Evolutionary conservation across 345 rosid species (phyloP).

Genomic region (Leavenworthia alabamica): DNA sequence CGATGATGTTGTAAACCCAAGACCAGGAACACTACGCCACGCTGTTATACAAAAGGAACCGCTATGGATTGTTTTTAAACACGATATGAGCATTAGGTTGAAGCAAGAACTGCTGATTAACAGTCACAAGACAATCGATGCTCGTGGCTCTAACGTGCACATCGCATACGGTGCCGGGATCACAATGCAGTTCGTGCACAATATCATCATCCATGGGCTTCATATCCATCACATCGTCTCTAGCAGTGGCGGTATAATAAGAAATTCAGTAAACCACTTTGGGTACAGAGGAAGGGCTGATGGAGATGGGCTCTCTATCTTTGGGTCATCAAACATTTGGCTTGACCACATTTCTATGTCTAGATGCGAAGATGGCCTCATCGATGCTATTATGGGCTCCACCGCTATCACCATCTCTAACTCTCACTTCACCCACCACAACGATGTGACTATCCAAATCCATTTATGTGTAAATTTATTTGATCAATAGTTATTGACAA

Average conservation of each 20-base stretch:
- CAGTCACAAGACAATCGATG: constrained; percentile 75
- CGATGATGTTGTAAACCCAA: constrained; percentile 50
- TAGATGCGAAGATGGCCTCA: constrained; percentile 55
- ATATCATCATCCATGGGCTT: constrained; percentile 67
- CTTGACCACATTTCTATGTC: constrained; percentile 80
- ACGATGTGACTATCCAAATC: constrained; percentile 29
- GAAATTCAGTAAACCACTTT: constrained; percentile 41
- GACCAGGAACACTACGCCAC: constrained; percentile 52
- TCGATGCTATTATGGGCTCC: constrained; percentile 66
- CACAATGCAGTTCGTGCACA: constrained; percentile 45
- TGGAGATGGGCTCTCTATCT: constrained; percentile 77
- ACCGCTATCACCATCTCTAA: constrained; percentile 82
- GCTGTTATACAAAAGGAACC: constrained; percentile 60
- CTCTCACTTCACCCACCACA: constrained; percentile 65
- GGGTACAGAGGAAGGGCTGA: constrained; percentile 58
- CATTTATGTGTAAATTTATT: not conserved
- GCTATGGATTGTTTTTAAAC: constrained; percentile 53
- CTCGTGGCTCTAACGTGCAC: constrained; percentile 58
- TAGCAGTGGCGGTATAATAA: constrained; percentile 49
- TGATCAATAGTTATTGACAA: not conserved
- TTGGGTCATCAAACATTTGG: constrained; percentile 61
- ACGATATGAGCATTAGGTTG: constrained; percentile 56
- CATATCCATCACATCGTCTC: constrained; percentile 48
- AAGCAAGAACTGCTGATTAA: constrained; percentile 53
- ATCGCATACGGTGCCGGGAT: constrained; percentile 63